phyloP scores from a whole-genome alignment of 106 monocot species.

The Ottelia alismoides region DNA sequence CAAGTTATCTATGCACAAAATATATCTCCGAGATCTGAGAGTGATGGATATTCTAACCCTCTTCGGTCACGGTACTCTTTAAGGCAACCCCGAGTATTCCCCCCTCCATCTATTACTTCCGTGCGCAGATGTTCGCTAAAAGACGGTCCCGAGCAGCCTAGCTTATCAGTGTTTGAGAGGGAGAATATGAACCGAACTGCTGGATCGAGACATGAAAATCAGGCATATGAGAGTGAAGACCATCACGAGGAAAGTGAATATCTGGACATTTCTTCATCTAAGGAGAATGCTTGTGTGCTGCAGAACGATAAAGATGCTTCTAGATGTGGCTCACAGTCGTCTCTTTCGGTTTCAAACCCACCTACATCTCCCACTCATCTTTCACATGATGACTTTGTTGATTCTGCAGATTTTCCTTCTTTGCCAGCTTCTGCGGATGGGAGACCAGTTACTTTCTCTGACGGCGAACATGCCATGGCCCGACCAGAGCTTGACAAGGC shows the following conservation, averaged over 20 bases:
- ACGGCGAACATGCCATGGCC: conserved; percentile 17
- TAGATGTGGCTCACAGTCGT: conserved; percentile 49
- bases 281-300: conserved; percentile 10
- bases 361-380: conserved; percentile 72
- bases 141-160: conserved; percentile 15
- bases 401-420: conserved; percentile 37
- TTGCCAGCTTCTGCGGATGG: conserved; percentile 29
- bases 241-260: too few species aligned
- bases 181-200: conserved; percentile 7
- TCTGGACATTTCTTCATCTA: conserved; percentile 19
- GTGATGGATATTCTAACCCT: conserved; percentile 40
- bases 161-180: neutral
- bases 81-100: conserved; percentile 80
- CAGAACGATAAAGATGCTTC: conserved; percentile 32
- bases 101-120: conserved; percentile 65
- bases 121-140: conserved; percentile 29
- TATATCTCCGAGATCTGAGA: conserved; percentile 32
- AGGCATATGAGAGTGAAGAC: conserved; percentile 25
- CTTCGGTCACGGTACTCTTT: conserved; percentile 49
- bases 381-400: conserved; percentile 87
- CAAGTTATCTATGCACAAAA: conserved; percentile 28
- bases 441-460: conserved; percentile 29
- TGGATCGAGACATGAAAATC: conserved; percentile 15
- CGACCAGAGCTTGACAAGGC: conserved; percentile 15
- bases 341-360: conserved; percentile 78